Conservation (phyloP, 345 rosid genomes). For the Excoecaria cochinchinensis region DNA sequence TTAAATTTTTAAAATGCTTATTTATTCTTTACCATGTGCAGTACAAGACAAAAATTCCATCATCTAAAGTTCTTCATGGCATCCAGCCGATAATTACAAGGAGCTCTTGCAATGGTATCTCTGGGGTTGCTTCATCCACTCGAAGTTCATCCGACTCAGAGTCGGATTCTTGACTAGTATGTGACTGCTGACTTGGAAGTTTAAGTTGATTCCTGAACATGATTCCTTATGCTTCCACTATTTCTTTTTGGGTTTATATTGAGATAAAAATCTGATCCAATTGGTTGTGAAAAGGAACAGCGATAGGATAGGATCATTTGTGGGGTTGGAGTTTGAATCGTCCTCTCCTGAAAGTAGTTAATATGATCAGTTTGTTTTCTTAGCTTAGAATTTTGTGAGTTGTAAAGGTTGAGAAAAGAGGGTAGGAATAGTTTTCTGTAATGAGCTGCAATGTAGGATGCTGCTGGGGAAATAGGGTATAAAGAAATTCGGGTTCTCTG, state of each 20-base stretch:
- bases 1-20: neutral
- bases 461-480: neutral
- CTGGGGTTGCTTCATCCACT: neutral
- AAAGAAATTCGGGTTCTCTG: neutral
- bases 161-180: neutral
- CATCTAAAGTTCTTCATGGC: neutral
- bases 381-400: neutral
- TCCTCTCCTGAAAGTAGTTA: neutral
- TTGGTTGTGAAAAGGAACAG: neutral
- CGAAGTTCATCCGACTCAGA: constrained; percentile 3
- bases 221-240: neutral
- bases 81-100: neutral
- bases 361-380: neutral
- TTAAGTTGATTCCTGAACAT: neutral
- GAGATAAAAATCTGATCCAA: neutral
- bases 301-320: neutral
- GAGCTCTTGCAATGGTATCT: neutral
- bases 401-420: constrained; percentile 2
- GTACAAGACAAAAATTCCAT: neutral
- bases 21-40: neutral
- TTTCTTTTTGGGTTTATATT: neutral
- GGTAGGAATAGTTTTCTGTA: neutral
- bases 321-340: neutral
- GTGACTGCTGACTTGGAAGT: neutral
- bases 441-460: neutral